Conservation (phyloP, 2,329 filamentous ascomycete species). For the Fusarium sp. region DNA sequence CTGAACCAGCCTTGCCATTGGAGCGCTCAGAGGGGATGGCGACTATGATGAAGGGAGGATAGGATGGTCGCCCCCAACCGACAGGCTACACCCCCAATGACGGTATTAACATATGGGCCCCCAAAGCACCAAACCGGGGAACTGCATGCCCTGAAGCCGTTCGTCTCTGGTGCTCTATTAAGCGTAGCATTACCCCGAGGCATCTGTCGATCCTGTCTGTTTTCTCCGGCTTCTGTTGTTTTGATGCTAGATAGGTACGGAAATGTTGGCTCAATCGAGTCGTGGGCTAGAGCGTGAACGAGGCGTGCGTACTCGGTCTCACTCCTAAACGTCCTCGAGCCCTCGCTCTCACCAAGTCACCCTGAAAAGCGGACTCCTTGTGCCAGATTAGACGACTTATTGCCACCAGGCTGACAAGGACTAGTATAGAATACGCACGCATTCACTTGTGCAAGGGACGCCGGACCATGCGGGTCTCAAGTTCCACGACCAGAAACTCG, state of each 20-base stretch:
- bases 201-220: slow-evolving; percentile 44
- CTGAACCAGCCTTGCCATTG: slow-evolving; percentile 42
- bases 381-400: slow-evolving; percentile 39
- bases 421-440: slow-evolving; percentile 22
- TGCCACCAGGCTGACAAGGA: slow-evolving; percentile 38
- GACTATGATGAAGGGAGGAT: slow-evolving; percentile 25
- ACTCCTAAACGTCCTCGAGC: slow-evolving; percentile 9
- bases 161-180: slow-evolving; percentile 23
- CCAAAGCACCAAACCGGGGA: slow-evolving; percentile 49
- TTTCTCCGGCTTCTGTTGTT: slow-evolving; percentile 31
- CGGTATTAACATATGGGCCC: slow-evolving; percentile 31
- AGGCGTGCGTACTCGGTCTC: slow-evolving; percentile 29
- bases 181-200: slow-evolving; percentile 36
- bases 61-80: slow-evolving; percentile 42
- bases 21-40: slow-evolving; percentile 38
- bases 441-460: slow-evolving; percentile 39
- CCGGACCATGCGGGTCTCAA: slow-evolving; percentile 46
- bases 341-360: slow-evolving; percentile 14
- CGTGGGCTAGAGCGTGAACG: slow-evolving; percentile 25
- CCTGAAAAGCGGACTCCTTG: slow-evolving; percentile 38
- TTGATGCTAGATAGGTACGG: slow-evolving; percentile 27
- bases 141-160: slow-evolving; percentile 42
- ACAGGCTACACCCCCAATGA: slow-evolving; percentile 41
- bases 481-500: slow-evolving; percentile 48
- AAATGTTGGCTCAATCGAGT: slow-evolving; percentile 35